Evolutionary conservation across 208 protist species (phyloP), one percentile per base, ranked within the genome.

Genomic region (Acanthamoeba royreba): DNA sequence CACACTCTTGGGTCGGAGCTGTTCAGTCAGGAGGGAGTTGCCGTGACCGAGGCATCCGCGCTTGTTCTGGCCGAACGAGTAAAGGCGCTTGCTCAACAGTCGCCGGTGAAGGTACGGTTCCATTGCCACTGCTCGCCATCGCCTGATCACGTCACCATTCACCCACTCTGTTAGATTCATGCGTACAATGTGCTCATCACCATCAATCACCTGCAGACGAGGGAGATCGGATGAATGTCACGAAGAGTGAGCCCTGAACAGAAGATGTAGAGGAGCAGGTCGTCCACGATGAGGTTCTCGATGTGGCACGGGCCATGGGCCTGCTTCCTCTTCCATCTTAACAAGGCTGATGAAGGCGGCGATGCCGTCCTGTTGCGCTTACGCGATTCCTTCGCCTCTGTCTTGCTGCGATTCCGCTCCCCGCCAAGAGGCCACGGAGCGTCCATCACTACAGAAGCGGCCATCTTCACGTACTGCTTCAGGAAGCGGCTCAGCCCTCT

Each of bases 11-110:
- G 72, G 72, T 43, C 42, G 2, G 1, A 83, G 43, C 25, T 83
- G 72, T 31, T 83, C 72, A 4, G 43, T 52, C 40, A 33, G 42
- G 28, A 83, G 72, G 9, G 72, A 38, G 72, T 83, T 83, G 8
- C 72, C 72, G 13, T 83, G 72, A 22, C 72, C 72, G n/a, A 83
- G 42, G 42, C 72, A 83, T 0, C 72, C 72, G 25, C 72, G 72
- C 42, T 83, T 83, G 72, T 83, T 83, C 42, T 83, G 72, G n/a
- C 72, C 72, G 25, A 83, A 83, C 42, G 72, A 83, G 72, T 52
- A 83, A n/a, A 83, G 25, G 42, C 42, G 42, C 4, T 43, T 43
- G 15, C 72, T 4, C 72, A 83, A 53, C 15, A 83, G 72, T 8
- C 38, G 22, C 0, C 72, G 72, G 8, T 83, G 72, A 3, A 83